Evolutionary conservation across 2,329 filamentous ascomycete genomes (phyloP).

Genomic region (Microascus cirrosus): DNA sequence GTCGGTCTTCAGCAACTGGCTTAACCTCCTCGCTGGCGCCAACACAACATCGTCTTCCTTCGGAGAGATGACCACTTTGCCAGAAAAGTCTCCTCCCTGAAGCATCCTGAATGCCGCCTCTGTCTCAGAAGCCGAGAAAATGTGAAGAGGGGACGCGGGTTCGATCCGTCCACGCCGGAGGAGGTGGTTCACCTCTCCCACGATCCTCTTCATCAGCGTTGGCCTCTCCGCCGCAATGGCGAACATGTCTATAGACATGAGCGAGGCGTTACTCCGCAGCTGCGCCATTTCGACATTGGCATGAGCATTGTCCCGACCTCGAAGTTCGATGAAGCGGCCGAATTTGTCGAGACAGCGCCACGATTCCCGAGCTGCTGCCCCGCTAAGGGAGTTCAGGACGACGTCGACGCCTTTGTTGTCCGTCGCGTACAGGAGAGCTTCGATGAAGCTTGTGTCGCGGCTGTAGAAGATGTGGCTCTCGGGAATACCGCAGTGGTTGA

Average conservation of each 20-base stretch:
- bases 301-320: neutral
- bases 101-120: conserved; percentile 23
- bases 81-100: conserved; percentile 22
- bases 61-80: conserved; percentile 33
- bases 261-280: conserved; percentile 34
- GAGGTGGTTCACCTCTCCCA: conserved; percentile 23
- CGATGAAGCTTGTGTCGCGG: conserved; percentile 12
- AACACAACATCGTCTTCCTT: conserved; percentile 26
- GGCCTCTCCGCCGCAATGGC: conserved; percentile 29
- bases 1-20: conserved; percentile 23
- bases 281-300: conserved; percentile 33
- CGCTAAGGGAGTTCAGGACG: conserved; percentile 43
- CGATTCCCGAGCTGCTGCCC: conserved; percentile 27
- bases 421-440: conserved; percentile 15
- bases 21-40: conserved; percentile 2
- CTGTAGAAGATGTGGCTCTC: conserved; percentile 17
- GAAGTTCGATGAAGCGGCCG: conserved; percentile 34
- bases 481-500: conserved; percentile 22
- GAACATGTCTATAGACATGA: conserved; percentile 33
- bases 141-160: conserved; percentile 22
- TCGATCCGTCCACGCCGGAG: conserved; percentile 20
- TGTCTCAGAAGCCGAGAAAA: conserved; percentile 24
- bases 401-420: conserved; percentile 53
- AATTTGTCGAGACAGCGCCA: conserved; percentile 31
- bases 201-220: conserved; percentile 23